phyloP scores from a whole-genome alignment of 2,329 filamentous ascomycete genomes.

The Capronia epimyces region DNA sequence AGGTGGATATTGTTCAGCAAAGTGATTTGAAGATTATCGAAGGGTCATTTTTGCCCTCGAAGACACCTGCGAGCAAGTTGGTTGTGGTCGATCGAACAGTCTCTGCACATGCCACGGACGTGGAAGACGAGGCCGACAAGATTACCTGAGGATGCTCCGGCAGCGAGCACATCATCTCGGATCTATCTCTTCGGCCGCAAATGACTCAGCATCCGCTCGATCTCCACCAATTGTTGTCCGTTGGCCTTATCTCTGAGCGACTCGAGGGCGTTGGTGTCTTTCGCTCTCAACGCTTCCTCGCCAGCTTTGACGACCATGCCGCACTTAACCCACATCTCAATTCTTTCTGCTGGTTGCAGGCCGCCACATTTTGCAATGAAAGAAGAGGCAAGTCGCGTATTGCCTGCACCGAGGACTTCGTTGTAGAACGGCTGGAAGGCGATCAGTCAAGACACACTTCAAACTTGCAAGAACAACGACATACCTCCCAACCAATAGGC shows the following conservation, averaged over 20 bases:
- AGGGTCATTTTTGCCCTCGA: conserved; percentile 14
- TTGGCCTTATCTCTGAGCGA: conserved; percentile 68
- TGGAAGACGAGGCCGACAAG: conserved; percentile 37
- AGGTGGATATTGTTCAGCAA: conserved; percentile 18
- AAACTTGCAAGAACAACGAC: conserved; percentile 32
- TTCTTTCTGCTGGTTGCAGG: conserved; percentile 61
- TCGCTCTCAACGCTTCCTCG: conserved; percentile 80
- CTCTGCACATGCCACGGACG: conserved; percentile 15
- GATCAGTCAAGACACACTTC: conserved; percentile 10
- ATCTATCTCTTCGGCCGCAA: conserved; percentile 41
- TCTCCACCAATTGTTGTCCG: conserved; percentile 65
- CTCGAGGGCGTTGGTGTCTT: conserved; percentile 70
- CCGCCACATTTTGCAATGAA: conserved; percentile 85
- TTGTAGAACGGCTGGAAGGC: conserved; percentile 74
- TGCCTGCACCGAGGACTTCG: conserved; percentile 79
- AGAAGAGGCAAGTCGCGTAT: conserved; percentile 72
- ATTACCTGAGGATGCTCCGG: conserved; percentile 37
- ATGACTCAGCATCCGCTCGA: conserved; percentile 69
- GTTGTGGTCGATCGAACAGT: conserved; percentile 31
- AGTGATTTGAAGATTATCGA: conserved; percentile 21
- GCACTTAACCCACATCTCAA: conserved; percentile 95
- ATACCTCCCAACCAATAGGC: conserved; percentile 92
- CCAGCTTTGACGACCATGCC: conserved; percentile 82
- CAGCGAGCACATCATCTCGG: not conserved
- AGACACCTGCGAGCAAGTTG: conserved; percentile 27